Evolutionary conservation across 2,329 filamentous ascomycete genomes (phyloP), one percentile per base, ranked within the genome.

Genomic region (Aspergillus sp.): DNA sequence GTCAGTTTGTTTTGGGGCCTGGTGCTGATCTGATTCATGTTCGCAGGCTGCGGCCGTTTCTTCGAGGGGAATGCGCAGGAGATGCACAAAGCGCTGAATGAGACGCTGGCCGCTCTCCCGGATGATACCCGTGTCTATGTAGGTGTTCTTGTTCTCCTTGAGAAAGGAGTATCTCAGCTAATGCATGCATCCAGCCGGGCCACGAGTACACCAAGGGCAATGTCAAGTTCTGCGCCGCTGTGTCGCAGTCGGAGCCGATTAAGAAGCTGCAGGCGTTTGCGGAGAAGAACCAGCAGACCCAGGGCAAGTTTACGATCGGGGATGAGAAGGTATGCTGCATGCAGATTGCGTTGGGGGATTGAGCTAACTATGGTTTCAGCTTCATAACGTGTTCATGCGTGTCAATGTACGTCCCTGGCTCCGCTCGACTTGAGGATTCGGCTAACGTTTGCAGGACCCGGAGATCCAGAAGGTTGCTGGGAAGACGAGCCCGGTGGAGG

Each of bases 161-260:
- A 15, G 5, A 15, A 13, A n/a, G 8, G 8, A 3, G 10, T 26
- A n/a, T 15, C 10, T 24, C 4, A 8, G 8, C 15, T 15, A 24
- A 28, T 42, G 44, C 14, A 42, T 34, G 8, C 6, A 11, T 36
- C 14, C 40, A 89, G 80, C 88, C 89, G 12, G 91, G 91, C 3
- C 91, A 98, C 52, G 91, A 96, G 60, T 98, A 98, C 65, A 98
- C 91, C n/a, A 94, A 91, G 62, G 74, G 81, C 32, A 98, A 98
- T 53, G 86, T 91, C 51, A 86, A 86, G 57, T 98, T 98, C 54
- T 80, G 77, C 29, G 64, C 82, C 37, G 81, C 80, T 2, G 81
- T 96, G 11, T 66, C 81, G 35, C 77, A 84, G 50, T 82, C 74
- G 26, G 78, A 83, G 30, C 70, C 83, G 1, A 76, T 95, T 41